Evolutionary conservation across 73 alveolate genomes (phyloP), one percentile per base, ranked within the genome.

Genomic region (Paramecium pentaurelia): DNA sequence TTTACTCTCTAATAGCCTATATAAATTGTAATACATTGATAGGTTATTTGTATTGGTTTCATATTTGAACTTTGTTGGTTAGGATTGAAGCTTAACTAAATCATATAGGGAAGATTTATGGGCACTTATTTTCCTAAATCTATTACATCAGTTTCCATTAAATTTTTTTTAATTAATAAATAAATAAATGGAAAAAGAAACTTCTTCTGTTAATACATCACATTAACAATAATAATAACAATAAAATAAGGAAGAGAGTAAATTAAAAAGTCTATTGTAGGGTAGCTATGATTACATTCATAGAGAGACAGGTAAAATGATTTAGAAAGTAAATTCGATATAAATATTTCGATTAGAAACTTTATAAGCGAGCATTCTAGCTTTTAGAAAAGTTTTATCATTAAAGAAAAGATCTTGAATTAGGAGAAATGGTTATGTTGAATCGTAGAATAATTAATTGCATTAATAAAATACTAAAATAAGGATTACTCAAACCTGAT

Each of bases 291-390:
- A 80, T 80, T 80, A 44, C 49, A 80, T 80, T 12, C 91, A 45
- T 80, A 22, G 91, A 45, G 91, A 80, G 30, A 80, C 77, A 28
- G 77, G 77, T 7, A 45, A 77, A 44, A 77, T 77, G 90, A 77
- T 77, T 40, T 34, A 77, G 32, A 80, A 80, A 80, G 77, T 80
- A 80, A 45, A 45, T 11, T 16, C 16, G 70, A 54, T 25, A 18
- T 54, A 54, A 54, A 44, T 34, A 32, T 80, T 9, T 22, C 6
- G 18, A 45, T 22, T 80, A 80, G 91, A 80, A 80, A 80, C n/a
- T 47, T 4, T 80, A 45, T 80, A 80, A 80, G 77, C 9, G 49
- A 80, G 91, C 91, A 10, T 80, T 42, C 25, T 27, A 80, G 30
- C 20, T 80, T 9, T 47, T 80, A 12, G 91, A 80, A 3, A 40